A percentile compares a stretch with the other conserved stretches of the same genome.
Conservation (phyloP, 176 grass and related monocot genomes). For the Paspalum vaginatum region DNA sequence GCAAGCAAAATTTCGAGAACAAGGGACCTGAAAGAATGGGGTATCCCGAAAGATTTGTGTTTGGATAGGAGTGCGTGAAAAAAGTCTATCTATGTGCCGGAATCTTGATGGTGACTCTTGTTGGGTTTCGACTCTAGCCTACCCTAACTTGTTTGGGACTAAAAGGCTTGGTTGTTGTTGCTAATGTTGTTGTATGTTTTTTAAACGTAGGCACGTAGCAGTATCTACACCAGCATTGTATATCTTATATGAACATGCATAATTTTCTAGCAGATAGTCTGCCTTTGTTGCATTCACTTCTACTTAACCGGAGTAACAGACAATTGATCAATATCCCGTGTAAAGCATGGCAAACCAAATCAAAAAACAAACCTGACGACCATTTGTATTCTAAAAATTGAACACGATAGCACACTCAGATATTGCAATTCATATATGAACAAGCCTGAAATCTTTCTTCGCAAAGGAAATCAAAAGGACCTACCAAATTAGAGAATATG, state of each 20-base stretch:
- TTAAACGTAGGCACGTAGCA: neutral
- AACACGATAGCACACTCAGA: neutral
- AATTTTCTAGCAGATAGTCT: conserved; percentile 3
- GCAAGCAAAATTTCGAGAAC: neutral
- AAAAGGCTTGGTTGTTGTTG: no score
- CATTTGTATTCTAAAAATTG: neutral
- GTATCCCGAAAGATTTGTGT: no score
- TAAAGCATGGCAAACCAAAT: neutral
- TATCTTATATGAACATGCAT: conserved; percentile 4
- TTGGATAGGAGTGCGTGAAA: no score
- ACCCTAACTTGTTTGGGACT: no score
- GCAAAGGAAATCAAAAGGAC: neutral
- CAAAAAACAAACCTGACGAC: neutral
- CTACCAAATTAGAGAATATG: conserved; percentile 1
- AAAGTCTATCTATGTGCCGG: no score
- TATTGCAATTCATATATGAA: neutral
- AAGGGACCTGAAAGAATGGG: no score
- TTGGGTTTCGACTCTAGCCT: no score
- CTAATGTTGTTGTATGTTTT: neutral
- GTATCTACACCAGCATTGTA: neutral
- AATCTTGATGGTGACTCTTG: no score
- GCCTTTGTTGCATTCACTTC: neutral
- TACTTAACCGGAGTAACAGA: neutral
- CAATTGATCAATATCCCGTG: neutral
- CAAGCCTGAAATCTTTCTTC: neutral